These are phyloP conservation scores for Byssothecium circinans DNA, from an alignment of 2,329 filamentous ascomycete species.

Conservation along the genomic window DNA sequence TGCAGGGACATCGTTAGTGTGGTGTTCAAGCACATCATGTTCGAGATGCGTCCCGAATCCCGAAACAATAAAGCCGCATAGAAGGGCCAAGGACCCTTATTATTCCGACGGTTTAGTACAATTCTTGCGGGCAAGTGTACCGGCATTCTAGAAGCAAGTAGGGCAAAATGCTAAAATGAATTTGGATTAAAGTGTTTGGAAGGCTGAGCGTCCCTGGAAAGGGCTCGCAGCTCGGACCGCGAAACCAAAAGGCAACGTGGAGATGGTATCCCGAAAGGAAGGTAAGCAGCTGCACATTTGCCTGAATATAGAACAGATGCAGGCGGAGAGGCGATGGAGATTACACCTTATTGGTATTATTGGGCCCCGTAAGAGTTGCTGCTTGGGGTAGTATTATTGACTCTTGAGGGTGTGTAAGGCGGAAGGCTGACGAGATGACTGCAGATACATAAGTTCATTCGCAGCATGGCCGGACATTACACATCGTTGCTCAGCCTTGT, in stretches of 20 bases:
- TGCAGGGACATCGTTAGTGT: no score
- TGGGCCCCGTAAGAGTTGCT: slow-evolving; percentile 8
- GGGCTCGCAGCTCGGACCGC: slow-evolving; percentile 6
- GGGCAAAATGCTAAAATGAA: background rate
- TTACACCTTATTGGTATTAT: slow-evolving; percentile 2
- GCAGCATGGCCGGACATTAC: slow-evolving; percentile 23
- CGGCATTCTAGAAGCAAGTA: no score
- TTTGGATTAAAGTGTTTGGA: background rate
- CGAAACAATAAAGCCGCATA: no score
- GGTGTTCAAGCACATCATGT: no score
- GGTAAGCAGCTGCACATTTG: slow-evolving; percentile 5
- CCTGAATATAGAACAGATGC: slow-evolving; percentile 7
- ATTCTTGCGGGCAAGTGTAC: no score
- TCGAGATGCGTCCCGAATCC: no score
- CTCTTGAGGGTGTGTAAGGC: slow-evolving; percentile 9
- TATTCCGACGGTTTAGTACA: no score
- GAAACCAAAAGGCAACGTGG: slow-evolving; percentile 5
- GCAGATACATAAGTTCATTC: slow-evolving; percentile 18
- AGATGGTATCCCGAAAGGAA: background rate
- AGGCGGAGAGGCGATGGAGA: slow-evolving; percentile 7
- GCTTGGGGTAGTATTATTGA: slow-evolving; percentile 7
- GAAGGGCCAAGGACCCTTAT: no score
- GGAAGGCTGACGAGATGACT: slow-evolving; percentile 33
- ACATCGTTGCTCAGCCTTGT: slow-evolving; percentile 35
- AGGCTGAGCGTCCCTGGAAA: background rate